phyloP scores from a whole-genome alignment of 805 yeast species.

The Blastobotrys chiropterorum region DNA sequence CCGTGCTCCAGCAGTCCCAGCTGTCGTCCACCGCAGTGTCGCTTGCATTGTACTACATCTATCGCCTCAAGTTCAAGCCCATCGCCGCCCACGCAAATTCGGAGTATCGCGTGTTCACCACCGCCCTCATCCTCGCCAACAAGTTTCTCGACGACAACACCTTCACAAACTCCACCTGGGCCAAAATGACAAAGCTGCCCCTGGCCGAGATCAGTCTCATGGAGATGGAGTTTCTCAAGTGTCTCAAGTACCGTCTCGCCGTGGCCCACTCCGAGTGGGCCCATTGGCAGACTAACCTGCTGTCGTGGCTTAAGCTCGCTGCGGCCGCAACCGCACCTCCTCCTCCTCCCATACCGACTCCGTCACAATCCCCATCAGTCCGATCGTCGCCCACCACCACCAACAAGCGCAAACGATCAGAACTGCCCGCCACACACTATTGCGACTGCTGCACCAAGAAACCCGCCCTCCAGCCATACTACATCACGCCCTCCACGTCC shows the following conservation, averaged over 20 bases:
- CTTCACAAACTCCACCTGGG: constrained; percentile 86
- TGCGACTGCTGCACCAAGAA: neutral
- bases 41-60: constrained; percentile 30
- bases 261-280: constrained; percentile 31
- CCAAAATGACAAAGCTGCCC: constrained; percentile 75
- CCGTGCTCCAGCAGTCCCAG: constrained; percentile 26
- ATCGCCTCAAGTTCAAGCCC: constrained; percentile 23
- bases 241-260: constrained; percentile 51
- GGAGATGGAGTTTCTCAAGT: constrained; percentile 63
- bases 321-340: constrained; percentile 3
- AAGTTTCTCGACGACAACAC: constrained; percentile 92
- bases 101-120: constrained; percentile 40
- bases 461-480: neutral
- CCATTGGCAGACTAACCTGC: constrained; percentile 19
- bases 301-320: constrained; percentile 19
- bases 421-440: neutral
- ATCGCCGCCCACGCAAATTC: constrained; percentile 28
- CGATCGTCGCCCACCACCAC: constrained; percentile 1
- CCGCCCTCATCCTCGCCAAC: constrained; percentile 74
- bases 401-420: neutral
- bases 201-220: constrained; percentile 49
- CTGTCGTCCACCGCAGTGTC: constrained; percentile 29
- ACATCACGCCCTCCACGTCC: constrained; percentile 1
- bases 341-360: neutral
- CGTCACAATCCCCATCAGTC: constrained; percentile 4